Conservation (phyloP, 805 yeast genomes). For the Monosporozyma siamensis region DNA sequence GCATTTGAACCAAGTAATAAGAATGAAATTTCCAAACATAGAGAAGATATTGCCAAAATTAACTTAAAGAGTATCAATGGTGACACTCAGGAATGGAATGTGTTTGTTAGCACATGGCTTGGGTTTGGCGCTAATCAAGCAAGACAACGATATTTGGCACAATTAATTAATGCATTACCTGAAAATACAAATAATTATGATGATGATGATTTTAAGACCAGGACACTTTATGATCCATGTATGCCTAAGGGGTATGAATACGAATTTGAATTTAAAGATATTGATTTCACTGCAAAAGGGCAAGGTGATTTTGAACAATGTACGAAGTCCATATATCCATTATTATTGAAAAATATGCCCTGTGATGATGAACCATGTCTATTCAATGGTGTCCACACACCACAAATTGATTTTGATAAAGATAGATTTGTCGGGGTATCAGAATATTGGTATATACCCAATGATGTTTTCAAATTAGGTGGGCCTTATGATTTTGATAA, state of each 20-base stretch:
- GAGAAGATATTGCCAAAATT: slow-evolving; percentile 63
- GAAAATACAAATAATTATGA: slow-evolving; percentile 39
- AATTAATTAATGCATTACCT: slow-evolving; percentile 42
- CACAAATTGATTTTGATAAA: slow-evolving; percentile 64
- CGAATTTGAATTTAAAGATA: slow-evolving; percentile 39
- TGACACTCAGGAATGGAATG: slow-evolving; percentile 61
- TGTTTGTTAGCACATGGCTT: slow-evolving; percentile 93
- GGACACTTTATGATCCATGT: slow-evolving; percentile 61
- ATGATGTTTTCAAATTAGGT: slow-evolving; percentile 80
- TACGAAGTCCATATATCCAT: slow-evolving; percentile 59
- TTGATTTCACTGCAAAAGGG: slow-evolving; percentile 49
- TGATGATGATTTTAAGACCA: slow-evolving; percentile 36
- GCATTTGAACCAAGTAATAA: slow-evolving; percentile 75
- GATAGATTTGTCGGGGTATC: slow-evolving; percentile 89
- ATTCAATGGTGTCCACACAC: slow-evolving; percentile 93
- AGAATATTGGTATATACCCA: slow-evolving; percentile 96
- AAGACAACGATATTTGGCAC: slow-evolving; percentile 56
- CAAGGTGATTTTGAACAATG: slow-evolving; percentile 75
- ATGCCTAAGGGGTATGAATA: slow-evolving; percentile 54
- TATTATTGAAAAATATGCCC: slow-evolving; percentile 68
- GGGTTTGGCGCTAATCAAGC: slow-evolving; percentile 98
- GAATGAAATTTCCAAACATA: slow-evolving; percentile 53
- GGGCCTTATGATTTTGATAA: slow-evolving; percentile 75
- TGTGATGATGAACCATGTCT: slow-evolving; percentile 85
- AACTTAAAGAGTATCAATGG: slow-evolving; percentile 65